Percentiles rank a stretch among this genome's conserved stretches.
Evolutionary conservation across 2,329 filamentous ascomycete genomes (phyloP).

Genomic region (Cladophialophora psammophila): DNA sequence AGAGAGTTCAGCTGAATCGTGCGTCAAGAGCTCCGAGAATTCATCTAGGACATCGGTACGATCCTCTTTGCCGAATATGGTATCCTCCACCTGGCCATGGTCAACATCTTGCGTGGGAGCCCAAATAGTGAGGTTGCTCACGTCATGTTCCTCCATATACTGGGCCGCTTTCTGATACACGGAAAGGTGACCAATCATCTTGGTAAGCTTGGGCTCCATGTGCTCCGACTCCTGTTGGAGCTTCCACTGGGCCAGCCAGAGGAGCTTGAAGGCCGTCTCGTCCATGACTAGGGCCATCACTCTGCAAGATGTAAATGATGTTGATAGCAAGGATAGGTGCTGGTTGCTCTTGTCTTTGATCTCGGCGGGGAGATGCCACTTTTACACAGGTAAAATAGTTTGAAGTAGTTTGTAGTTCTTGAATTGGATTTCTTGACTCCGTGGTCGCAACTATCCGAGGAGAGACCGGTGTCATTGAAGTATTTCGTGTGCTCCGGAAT

Average conservation of each 20-base stretch:
- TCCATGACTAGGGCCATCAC: conserved; percentile 11
- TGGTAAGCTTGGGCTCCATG: conserved; percentile 24
- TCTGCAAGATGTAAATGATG: not conserved
- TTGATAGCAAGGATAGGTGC: not conserved
- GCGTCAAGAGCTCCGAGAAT: not conserved
- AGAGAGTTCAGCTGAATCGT: not conserved
- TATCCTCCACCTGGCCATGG: conserved; percentile 7
- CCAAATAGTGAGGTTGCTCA: conserved; percentile 1
- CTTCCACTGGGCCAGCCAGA: conserved; percentile 27
- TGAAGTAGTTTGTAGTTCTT: too few species aligned
- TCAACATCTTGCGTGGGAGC: not conserved
- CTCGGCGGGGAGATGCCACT: not conserved
- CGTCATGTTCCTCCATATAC: conserved; percentile 16
- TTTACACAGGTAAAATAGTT: not conserved
- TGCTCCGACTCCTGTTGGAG: conserved; percentile 25
- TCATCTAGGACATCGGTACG: not conserved
- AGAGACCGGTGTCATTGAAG: not conserved
- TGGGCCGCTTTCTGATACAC: conserved; percentile 20
- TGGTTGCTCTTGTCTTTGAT: not conserved
- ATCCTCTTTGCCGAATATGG: conserved; percentile 24
- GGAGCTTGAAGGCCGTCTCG: conserved; percentile 18
- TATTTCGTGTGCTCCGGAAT: not conserved
- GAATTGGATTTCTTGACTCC: not conserved
- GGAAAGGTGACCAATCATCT: conserved; percentile 26
- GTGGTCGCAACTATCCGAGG: not conserved